Evolutionary conservation across 2,329 filamentous ascomycete genomes (phyloP).

Genomic region (Pestalotiopsis fici): DNA sequence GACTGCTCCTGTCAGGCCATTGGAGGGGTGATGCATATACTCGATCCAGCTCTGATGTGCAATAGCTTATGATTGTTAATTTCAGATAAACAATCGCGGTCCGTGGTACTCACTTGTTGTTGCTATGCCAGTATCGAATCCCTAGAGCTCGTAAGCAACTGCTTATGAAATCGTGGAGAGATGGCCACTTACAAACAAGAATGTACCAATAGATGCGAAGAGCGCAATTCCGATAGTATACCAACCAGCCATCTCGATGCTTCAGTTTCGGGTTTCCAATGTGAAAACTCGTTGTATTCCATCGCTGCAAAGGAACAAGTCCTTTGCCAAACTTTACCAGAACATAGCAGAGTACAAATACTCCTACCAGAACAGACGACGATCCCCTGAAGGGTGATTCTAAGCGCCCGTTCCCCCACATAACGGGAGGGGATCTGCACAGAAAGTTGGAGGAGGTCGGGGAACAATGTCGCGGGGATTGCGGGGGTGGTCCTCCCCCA

Average conservation of each 20-base stretch:
- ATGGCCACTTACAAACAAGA: conserved; percentile 50
- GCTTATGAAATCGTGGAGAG: neutral
- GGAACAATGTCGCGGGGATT: conserved; percentile 1
- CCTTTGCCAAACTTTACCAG: neutral
- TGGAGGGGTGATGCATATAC: conserved; percentile 57
- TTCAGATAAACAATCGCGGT: neutral
- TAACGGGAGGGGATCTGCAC: neutral
- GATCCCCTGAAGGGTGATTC: neutral
- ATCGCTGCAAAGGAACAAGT: neutral
- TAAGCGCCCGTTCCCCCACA: neutral
- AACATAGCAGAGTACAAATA: neutral
- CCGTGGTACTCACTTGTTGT: conserved; percentile 46
- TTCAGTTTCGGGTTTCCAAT: neutral
- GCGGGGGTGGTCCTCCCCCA: neutral
- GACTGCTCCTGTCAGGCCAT: conserved; percentile 55
- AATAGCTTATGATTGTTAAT: conserved; percentile 40
- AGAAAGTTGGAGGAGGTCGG: neutral
- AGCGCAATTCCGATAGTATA: conserved; percentile 53
- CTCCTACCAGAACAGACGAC: neutral
- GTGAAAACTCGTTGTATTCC: neutral
- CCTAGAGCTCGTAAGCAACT: neutral
- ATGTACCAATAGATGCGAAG: conserved; percentile 60
- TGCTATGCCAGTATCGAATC: conserved; percentile 60
- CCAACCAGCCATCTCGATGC: conserved; percentile 15
- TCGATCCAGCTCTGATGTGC: conserved; percentile 60